Conservation (phyloP, 148 eudicot genomes). For the Salicornia ramosissima region DNA sequence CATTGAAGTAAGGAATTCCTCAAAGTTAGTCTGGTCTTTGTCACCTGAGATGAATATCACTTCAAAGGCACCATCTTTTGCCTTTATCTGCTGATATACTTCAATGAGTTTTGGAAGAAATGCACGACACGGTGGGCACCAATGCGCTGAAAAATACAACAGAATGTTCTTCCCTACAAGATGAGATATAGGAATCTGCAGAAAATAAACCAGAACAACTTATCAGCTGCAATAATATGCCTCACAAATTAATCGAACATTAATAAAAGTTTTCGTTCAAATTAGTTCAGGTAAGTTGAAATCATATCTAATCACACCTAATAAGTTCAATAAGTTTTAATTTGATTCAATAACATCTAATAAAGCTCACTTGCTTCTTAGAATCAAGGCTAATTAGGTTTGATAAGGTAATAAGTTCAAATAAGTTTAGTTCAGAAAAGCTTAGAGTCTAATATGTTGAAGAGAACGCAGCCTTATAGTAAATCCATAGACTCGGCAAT, state of each 20-base stretch:
- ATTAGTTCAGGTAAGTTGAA: too few relatives aligned
- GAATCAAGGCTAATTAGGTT: too few relatives aligned
- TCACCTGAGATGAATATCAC: slow-evolving; percentile 67
- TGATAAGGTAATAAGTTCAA: too few relatives aligned
- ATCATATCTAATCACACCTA: too few relatives aligned
- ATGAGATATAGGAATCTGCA: slow-evolving; percentile 49
- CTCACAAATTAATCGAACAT: background rate
- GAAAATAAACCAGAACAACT: background rate
- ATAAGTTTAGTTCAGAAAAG: too few relatives aligned
- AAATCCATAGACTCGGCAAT: too few relatives aligned
- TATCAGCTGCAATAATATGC: background rate
- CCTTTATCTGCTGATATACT: slow-evolving; percentile 52
- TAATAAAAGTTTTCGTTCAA: too few relatives aligned
- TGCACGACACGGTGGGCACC: slow-evolving; percentile 83
- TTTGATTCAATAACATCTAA: too few relatives aligned
- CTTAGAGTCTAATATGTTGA: too few relatives aligned
- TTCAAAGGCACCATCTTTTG: slow-evolving; percentile 42
- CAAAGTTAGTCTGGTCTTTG: slow-evolving; percentile 47
- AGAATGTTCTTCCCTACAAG: slow-evolving; percentile 65
- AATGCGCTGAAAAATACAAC: slow-evolving; percentile 67
- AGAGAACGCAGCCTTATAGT: too few relatives aligned
- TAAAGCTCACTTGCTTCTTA: too few relatives aligned
- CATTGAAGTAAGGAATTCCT: slow-evolving; percentile 53
- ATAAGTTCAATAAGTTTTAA: too few relatives aligned
- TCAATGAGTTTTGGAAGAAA: slow-evolving; percentile 53